A percentile compares a stretch with the other conserved stretches of the same genome.
These are phyloP conservation scores for Russula brevipes DNA, from an alignment of 768 basidiomycete species.

Conservation along the genomic window DNA sequence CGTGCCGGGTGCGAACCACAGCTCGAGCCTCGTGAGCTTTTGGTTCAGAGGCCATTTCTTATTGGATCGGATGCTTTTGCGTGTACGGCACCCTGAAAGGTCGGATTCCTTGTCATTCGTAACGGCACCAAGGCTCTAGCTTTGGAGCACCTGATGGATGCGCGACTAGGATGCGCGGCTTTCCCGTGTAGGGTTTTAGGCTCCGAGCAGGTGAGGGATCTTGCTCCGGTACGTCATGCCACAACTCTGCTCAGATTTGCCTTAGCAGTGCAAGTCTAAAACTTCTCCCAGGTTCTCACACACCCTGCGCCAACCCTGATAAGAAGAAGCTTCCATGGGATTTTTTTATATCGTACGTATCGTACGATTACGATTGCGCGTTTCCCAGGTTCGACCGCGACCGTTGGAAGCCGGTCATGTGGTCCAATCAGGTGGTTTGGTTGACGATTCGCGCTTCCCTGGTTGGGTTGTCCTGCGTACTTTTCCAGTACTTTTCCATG, in stretches of 20 bases:
- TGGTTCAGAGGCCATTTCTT: too few species aligned
- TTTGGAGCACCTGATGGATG: too few species aligned
- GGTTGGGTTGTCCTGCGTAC: too few species aligned
- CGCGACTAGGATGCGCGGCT: neutral
- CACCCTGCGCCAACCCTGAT: neutral
- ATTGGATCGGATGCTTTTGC: too few species aligned
- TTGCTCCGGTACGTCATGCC: neutral
- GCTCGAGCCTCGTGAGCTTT: too few species aligned
- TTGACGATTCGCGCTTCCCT: neutral
- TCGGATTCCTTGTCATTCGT: neutral
- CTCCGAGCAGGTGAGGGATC: neutral
- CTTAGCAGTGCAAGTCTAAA: neutral
- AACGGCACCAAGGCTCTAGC: neutral
- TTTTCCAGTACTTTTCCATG: too few species aligned
- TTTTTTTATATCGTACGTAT: neutral
- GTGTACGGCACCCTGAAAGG: too few species aligned
- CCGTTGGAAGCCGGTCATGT: neutral
- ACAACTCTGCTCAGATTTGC: neutral
- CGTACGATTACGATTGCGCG: neutral
- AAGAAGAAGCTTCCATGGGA: neutral
- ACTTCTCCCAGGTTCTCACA: neutral
- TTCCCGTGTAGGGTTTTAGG: neutral
- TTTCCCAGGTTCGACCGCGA: neutral
- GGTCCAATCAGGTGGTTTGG: conserved; percentile 1
- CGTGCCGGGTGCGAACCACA: too few species aligned